These are phyloP conservation scores for Aspergillus sclerotioniger DNA, from an alignment of 495 filamentous ascomycete species.

Conservation along the genomic window DNA sequence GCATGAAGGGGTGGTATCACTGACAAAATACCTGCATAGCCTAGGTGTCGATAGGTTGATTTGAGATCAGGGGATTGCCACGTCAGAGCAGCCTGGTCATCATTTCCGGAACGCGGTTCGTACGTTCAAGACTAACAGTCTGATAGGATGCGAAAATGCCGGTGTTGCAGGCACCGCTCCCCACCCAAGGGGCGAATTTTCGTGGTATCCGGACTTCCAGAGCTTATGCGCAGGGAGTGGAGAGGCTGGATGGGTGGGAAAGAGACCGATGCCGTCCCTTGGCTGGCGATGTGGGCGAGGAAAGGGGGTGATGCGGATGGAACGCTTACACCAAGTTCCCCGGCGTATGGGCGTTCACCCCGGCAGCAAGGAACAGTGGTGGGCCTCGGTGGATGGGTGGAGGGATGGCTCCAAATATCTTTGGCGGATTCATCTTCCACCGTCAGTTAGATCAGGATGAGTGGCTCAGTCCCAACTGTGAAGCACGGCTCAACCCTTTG, in stretches of 20 bases:
- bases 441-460: constrained; percentile 13
- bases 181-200: constrained; percentile 12
- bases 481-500: background rate
- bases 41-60: constrained; percentile 12
- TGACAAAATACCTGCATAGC: constrained; percentile 14
- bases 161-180: constrained; percentile 12
- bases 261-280: background rate
- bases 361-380: constrained; percentile 7
- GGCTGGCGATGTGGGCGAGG: background rate
- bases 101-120: constrained; percentile 14
- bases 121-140: constrained; percentile 11
- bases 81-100: constrained; percentile 22
- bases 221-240: constrained; percentile 10
- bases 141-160: constrained; percentile 16
- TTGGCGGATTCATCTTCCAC: constrained; percentile 10
- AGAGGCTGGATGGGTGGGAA: constrained; percentile 13
- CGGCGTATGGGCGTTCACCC: background rate
- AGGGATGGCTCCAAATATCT: constrained; percentile 1
- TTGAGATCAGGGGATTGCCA: constrained; percentile 20
- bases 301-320: background rate
- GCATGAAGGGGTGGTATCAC: constrained; percentile 8
- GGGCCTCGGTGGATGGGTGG: background rate
- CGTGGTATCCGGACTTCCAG: background rate
- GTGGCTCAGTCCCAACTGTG: background rate
- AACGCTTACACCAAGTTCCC: constrained; percentile 5